These are phyloP conservation scores for Durusdinium trenchii DNA, from an alignment of 73 alveolate species.

Conservation along the genomic window DNA sequence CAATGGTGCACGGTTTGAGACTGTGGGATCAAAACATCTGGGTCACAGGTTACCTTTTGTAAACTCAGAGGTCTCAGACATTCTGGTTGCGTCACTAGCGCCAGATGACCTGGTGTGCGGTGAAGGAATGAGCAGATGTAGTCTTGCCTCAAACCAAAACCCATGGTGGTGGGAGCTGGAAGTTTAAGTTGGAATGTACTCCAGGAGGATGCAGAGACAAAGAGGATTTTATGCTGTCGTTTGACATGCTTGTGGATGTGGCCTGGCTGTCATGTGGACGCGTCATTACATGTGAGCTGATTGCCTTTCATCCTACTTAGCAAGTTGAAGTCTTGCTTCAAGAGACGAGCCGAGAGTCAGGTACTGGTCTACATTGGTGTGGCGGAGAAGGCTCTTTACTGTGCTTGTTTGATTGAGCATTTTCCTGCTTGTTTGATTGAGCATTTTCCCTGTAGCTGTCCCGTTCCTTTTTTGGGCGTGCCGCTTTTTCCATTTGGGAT, in stretches of 20 bases:
- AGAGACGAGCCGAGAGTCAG: background rate
- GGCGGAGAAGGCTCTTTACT: background rate
- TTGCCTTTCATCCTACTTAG: background rate
- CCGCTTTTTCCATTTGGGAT: background rate
- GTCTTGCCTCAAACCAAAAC: no score
- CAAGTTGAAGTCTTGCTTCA: background rate
- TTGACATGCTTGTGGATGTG: conserved; percentile 1
- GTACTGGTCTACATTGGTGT: conserved; percentile 24
- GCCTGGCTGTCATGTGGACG: background rate
- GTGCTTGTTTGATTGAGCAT: background rate
- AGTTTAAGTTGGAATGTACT: background rate
- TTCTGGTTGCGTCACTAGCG: no score
- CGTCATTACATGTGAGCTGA: background rate
- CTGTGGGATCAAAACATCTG: no score
- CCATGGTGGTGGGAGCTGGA: background rate
- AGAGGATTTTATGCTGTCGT: background rate
- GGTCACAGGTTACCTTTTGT: no score
- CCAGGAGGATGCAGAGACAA: background rate
- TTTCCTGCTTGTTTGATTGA: background rate
- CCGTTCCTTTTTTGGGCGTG: background rate
- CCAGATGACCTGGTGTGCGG: no score
- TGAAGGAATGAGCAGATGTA: no score
- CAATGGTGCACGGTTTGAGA: no score
- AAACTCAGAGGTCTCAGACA: no score
- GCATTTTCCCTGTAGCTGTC: background rate